Evolutionary conservation across 805 yeast species (phyloP), one percentile per base, ranked within the genome.

Genomic region (Helenozyma baotianmanensis): DNA sequence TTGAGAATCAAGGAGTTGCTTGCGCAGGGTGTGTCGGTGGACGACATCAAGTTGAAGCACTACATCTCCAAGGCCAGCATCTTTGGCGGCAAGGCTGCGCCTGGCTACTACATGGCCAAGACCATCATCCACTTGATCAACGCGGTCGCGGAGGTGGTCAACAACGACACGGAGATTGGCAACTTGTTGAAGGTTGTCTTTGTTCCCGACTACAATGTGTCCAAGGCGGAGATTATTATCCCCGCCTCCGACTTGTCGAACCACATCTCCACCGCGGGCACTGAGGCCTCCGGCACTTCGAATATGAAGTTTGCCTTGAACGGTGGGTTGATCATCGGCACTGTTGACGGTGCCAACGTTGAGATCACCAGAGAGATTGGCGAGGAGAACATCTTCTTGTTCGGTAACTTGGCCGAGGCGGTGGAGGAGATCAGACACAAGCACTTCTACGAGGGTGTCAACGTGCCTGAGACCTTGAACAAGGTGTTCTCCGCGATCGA

Each of bases 51-150:
- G 60, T 69, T 82, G 51, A 66, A 70, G 27, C 73, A 76, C 51
- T 78, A 72, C 57, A 73, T 77, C 38, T 80, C 96, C 39, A 84
- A 82, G 54, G 92, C 84, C 36, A 73, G 79, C 26, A 74, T 88
- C 40, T 79, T 89, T 59, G 97, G 97, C 46, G 97, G 97, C 55
- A 88, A 89, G 63, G 83, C 94, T 39, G 97, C 97, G 9, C 97
- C 97, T n/a, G 97, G 97, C 45, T 88, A 88, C 60, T 88, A 85
- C 65, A 85, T 88, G 78, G 97, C 97, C 39, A 88, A 88, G 63
- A 75, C 83, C 38, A 84, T 88, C 52, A 89, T 88, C 56, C 86
- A 87, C 60, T 71, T 88, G 58, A 75, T 88, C 53, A 88, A 84
- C 58, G 62, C 83, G 33, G 96, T 87, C 23, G 80, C 84, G 21